Evolutionary conservation across 345 rosid genomes (phyloP).

Genomic region (Syzygium jambos): DNA sequence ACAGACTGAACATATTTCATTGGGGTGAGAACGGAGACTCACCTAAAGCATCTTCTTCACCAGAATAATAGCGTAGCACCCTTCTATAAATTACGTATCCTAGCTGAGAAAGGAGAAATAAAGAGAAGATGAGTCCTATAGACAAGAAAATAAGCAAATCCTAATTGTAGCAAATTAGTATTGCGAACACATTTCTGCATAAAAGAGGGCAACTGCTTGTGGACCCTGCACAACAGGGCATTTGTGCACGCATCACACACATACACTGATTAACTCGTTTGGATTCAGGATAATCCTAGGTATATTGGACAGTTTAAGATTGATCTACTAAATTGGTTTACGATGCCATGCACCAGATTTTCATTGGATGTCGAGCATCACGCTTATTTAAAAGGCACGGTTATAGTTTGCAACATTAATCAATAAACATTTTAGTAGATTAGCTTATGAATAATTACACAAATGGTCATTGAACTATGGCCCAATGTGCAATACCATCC

Average conservation of each 20-base stretch:
- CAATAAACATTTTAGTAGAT: no score
- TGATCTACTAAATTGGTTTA: neutral
- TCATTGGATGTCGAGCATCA: neutral
- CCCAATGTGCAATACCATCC: no score
- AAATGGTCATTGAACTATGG: no score
- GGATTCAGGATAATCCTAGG: neutral
- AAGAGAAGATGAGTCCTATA: neutral
- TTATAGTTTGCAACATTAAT: neutral
- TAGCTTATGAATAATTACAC: no score
- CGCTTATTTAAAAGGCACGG: neutral
- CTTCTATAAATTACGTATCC: constrained; percentile 82
- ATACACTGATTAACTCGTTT: neutral
- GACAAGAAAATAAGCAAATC: neutral
- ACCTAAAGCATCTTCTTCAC: constrained; percentile 95
- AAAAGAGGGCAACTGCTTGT: no score
- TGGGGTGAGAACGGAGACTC: constrained; percentile 8
- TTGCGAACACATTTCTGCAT: neutral
- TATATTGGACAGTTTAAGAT: neutral
- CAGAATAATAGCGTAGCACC: constrained; percentile 86
- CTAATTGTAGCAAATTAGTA: neutral
- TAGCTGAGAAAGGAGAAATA: constrained; percentile 33
- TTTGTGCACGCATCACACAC: neutral
- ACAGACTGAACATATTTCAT: neutral
- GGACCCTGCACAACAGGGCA: neutral
- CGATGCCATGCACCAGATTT: neutral